Percentiles rank a stretch among this genome's conserved stretches.
Conservation (phyloP, 2,329 filamentous ascomycete species). For the Periconia sp. region DNA sequence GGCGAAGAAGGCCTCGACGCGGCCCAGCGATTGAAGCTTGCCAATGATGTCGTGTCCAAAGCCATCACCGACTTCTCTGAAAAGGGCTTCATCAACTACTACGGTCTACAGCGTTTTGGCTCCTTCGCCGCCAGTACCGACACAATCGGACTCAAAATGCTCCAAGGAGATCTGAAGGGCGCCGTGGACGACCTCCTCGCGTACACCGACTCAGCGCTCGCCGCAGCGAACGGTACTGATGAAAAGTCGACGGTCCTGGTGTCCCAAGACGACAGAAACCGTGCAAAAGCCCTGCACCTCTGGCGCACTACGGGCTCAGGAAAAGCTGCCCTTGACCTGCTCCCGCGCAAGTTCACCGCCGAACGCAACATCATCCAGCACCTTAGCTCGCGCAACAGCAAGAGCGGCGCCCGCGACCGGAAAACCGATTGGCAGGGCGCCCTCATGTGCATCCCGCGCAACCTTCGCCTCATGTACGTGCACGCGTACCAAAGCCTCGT, state of each 20-base stretch:
- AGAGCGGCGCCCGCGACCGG: slow-evolving; percentile 50
- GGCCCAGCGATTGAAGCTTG: slow-evolving; percentile 49
- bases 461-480: slow-evolving; percentile 88
- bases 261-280: slow-evolving; percentile 73
- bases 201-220: slow-evolving; percentile 67
- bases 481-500: slow-evolving; percentile 95
- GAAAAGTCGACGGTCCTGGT: slow-evolving; percentile 49
- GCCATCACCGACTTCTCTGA: slow-evolving; percentile 68
- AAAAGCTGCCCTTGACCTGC: slow-evolving; percentile 62
- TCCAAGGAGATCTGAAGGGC: slow-evolving; percentile 77
- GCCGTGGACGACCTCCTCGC: slow-evolving; percentile 77
- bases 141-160: slow-evolving; percentile 78
- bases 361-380: slow-evolving; percentile 80
- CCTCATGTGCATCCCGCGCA: slow-evolving; percentile 75
- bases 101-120: slow-evolving; percentile 94
- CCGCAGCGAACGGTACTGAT: slow-evolving; percentile 50
- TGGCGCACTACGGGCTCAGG: slow-evolving; percentile 67
- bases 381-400: slow-evolving; percentile 55
- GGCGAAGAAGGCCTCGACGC: slow-evolving; percentile 39
- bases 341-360: slow-evolving; percentile 81
- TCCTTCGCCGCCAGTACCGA: slow-evolving; percentile 86
- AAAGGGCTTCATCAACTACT: slow-evolving; percentile 95
- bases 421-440: slow-evolving; percentile 78
- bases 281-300: slow-evolving; percentile 75
- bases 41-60: slow-evolving; percentile 53